phyloP scores from a whole-genome alignment of 441 rosid genomes.

The Populus hybrid region DNA sequence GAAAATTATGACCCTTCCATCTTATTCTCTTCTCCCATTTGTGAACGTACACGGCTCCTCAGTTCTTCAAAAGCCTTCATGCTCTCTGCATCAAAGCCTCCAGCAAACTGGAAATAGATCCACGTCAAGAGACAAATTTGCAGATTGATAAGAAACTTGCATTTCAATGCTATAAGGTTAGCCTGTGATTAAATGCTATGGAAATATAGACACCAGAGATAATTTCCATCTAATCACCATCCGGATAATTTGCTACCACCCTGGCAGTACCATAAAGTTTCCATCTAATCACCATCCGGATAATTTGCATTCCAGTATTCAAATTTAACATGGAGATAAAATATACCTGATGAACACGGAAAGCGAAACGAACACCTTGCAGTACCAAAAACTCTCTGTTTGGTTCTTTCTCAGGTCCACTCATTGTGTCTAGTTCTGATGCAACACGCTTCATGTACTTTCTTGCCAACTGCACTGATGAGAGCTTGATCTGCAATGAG shows the following conservation, averaged over 20 bases:
- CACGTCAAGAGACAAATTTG: neutral
- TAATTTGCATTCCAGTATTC: neutral
- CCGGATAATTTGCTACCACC: neutral
- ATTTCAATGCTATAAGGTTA: neutral
- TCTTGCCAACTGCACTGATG: slow-evolving; percentile 89
- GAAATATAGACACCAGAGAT: neutral
- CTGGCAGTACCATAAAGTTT: neutral
- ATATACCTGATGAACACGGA: slow-evolving; percentile 93
- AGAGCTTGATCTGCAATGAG: slow-evolving; percentile 81
- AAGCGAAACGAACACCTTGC: slow-evolving; percentile 94
- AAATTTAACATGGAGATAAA: neutral
- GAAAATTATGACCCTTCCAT: slow-evolving; percentile 32
- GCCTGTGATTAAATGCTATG: neutral
- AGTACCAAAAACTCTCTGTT: slow-evolving; percentile 87
- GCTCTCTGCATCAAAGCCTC: slow-evolving; percentile 97
- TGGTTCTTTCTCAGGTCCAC: slow-evolving; percentile 84
- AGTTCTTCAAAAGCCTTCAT: slow-evolving; percentile 96
- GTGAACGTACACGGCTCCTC: slow-evolving; percentile 62
- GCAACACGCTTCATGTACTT: slow-evolving; percentile 96
- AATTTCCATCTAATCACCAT: neutral
- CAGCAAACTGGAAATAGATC: slow-evolving; percentile 68
- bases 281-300: neutral
- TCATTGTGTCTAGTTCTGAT: slow-evolving; percentile 71
- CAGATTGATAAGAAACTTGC: neutral
- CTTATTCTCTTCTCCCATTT: slow-evolving; percentile 41